Base-by-base conservation (phyloP, 2,329 filamentous ascomycete genomes). In the Aureobasidium namibiae region DNA sequence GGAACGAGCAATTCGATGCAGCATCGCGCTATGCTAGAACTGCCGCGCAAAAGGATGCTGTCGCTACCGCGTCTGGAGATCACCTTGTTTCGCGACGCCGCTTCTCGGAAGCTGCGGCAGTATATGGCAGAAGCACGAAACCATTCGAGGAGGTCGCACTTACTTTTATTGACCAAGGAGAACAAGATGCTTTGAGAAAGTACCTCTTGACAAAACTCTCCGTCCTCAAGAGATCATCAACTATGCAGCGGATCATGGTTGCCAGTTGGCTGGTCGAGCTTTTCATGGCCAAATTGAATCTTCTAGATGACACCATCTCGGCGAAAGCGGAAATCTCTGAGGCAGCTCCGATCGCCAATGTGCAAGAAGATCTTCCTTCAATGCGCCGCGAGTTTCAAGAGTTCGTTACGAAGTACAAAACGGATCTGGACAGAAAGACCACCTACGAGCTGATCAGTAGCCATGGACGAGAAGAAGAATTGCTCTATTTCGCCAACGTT, bases 201-300 rank as follows among this genome's bases (percentile, higher is more conserved):
- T 99, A 99, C 68, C 80, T 99, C 4, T 73, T 92, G 23, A 89
- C 90, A 0, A 96, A 95, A 73, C 78, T 99, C 33, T 81, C 82
- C 8, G 87, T 83, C 0, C 86, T 91, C 69, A 95, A 91, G 72
- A 95, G 92, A 72, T 82, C 86, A 1, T 85, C 86, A 1, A 78
- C 86, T 31, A 99, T 99, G 92, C 94, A 99, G 73, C 81, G 92
- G 61, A 88, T 89, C 64, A 96, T 99, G 90, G 86, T 97, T 64
- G 89, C 92, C 1, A 92, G 88, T 65, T 99, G 94, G 94, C 81
- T 99, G 44, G 81, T 96, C 10, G 94, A 99, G 72, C 82, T 97
- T 1, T 99, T 92, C 73, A 99, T 99, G 91, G 89, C 91, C 5
- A 96, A 96, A 73, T 81, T 99, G 42, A 96, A 99, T 70, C 87